Evolutionary conservation across 2,329 filamentous ascomycete genomes (phyloP), one percentile per base, ranked within the genome.

Genomic region (Pyricularia pennisetigena): DNA sequence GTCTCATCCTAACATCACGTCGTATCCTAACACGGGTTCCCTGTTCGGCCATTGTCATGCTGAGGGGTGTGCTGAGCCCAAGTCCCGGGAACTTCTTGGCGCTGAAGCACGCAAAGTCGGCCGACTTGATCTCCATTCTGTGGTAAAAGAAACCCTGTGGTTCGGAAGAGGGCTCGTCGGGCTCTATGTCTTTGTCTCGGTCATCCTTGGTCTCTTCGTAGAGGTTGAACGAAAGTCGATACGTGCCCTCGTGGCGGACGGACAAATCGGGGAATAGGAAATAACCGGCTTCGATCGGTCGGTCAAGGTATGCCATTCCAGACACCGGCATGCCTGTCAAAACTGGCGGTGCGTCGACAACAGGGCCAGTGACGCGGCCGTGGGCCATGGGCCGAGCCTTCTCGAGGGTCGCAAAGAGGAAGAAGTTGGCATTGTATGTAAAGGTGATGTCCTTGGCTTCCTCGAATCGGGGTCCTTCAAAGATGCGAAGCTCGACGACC

Each of bases 41-140:
- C 79, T 99, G 95, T 78, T 99, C 94, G 23, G 94, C 94, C 62
- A 99, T 93, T 49, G 92, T 90, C 71, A 94, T 90, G 79, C 94
- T 97, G 66, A 98, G 83, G 14, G 86, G 82, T 0, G 95, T 99
- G 80, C 93, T 97, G 78, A 95, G 92, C 63, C 91, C 90, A 69
- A 98, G 82, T 23, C 94, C 95, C 20, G 95, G 95, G 81, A 99
- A 99, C 82, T 97, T 98, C 88, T 98, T 99, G 67, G 95, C 95
- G 74, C 94, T 97, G 82, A 86, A 98, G 61, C 98, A 95, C 65
- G 87, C 89, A 78, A 99, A 98, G 0, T 92, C 88, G 14, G 85
- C 81, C 0, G 95, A 97, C 82, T 94, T 93, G 74, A 97, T 91
- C 78, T 97, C 93, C 80, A 97, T 87, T 68, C 94, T 87, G 81